Evolutionary conservation across 768 basidiomycete species (phyloP).

Genomic region (Tricholoma sp.): DNA sequence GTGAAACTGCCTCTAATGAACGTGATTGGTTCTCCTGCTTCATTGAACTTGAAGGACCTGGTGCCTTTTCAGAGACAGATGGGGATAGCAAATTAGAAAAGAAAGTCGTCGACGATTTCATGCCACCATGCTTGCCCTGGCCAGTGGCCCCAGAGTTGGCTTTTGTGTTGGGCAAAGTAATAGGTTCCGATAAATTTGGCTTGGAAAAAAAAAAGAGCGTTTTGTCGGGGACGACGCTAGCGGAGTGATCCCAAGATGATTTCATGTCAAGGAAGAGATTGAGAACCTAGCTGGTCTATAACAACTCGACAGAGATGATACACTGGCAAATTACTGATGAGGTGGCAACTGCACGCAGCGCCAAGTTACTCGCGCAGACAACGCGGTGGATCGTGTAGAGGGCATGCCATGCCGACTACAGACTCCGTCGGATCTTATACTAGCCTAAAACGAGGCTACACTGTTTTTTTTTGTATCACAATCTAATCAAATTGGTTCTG

Average conservation of each 20-base stretch:
- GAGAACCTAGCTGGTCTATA: no score
- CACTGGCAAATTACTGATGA: neutral
- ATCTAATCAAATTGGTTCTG: no score
- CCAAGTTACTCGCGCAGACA: neutral
- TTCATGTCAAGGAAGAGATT: neutral
- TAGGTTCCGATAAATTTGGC: neutral
- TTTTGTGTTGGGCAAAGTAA: neutral
- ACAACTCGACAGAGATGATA: no score
- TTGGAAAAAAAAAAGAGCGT: neutral
- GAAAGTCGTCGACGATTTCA: neutral
- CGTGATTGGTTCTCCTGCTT: neutral
- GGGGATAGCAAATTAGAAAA: conserved; percentile 16
- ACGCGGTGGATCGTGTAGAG: no score
- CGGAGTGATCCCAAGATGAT: neutral
- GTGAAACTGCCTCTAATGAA: conserved; percentile 18
- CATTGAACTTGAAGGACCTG: neutral
- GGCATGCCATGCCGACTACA: no score
- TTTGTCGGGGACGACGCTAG: neutral
- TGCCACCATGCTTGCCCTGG: neutral
- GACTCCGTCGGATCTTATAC: no score
- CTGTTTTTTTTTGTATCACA: no score
- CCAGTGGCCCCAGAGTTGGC: conserved; percentile 1
- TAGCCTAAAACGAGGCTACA: no score
- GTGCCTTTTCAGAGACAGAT: conserved; percentile 5
- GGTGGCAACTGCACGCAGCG: no score